Percentiles rank a stretch among this genome's conserved stretches.
These are phyloP conservation scores for Plenodomus lindquistii DNA, from an alignment of 2,329 filamentous ascomycete genomes.

Conservation along the genomic window DNA sequence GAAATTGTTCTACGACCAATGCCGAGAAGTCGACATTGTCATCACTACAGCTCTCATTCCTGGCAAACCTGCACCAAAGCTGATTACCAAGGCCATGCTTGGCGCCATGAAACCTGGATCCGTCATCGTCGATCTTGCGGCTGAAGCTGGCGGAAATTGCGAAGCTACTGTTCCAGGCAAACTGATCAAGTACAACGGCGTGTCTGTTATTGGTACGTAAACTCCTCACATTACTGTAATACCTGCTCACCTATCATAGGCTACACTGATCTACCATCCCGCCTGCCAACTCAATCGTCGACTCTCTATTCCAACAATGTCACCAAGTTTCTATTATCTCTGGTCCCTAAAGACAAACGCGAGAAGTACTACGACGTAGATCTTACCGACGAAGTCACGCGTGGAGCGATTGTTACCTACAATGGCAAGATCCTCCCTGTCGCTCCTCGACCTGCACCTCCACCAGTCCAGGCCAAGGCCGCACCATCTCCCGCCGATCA, in stretches of 20 bases:
- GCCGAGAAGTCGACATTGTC: conserved; percentile 86
- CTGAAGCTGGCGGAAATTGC: conserved; percentile 87
- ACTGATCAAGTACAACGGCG: conserved; percentile 71
- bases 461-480: conserved; percentile 56
- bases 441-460: conserved; percentile 69
- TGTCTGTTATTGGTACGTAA: conserved; percentile 76
- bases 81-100: conserved; percentile 81
- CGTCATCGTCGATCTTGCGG: conserved; percentile 84
- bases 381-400: conserved; percentile 80
- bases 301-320: conserved; percentile 94
- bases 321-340: conserved; percentile 82
- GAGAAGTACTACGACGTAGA: conserved; percentile 82
- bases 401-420: conserved; percentile 80
- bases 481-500: conserved; percentile 38
- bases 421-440: conserved; percentile 76
- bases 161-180: conserved; percentile 78
- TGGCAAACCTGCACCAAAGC: conserved; percentile 77
- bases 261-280: conserved; percentile 85
- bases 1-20: conserved; percentile 88
- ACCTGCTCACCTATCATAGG: conserved; percentile 49
- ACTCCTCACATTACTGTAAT: accelerated
- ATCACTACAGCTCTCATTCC: conserved; percentile 93
- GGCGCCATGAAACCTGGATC: conserved; percentile 88
- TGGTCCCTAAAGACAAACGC: conserved; percentile 74
- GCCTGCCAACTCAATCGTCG: conserved; percentile 84